Base-by-base conservation (phyloP, 257 asterid genomes). In the Solanum acaule region DNA sequence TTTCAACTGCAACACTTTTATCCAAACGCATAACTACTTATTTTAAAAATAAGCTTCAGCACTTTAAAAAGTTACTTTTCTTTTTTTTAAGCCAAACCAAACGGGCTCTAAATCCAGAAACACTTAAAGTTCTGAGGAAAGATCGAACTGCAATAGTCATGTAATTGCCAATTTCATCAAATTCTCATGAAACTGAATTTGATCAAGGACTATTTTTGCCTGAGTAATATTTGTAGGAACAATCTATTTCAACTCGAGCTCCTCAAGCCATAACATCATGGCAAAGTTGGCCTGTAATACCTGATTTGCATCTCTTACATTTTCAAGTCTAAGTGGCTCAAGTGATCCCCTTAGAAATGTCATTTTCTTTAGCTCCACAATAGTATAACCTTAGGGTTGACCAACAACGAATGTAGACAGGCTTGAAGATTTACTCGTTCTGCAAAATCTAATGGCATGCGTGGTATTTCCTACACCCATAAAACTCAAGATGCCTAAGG, bases 171-270 rank as follows among this genome's bases (percentile, higher is more conserved):
- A 42, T 42, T 42, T 42, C 14, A 42, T 42, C 49, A 42, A 1
- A 42, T 42, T 42, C 2, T 42, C 49, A 42, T 42, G 49, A 42
- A 42, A 42, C 14, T 42, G 49, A 3, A 42, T 11, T 42, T 10
- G 49, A 42, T 42, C 49, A 42, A 42, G 49, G 15, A 42, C 49
- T 12, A 42, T 42, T 12, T 10, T 10, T 42, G 49, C 13, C 49
- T 3, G 15, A 42, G 6, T 46, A 1, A 46, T n/a, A 31, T 49
- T 10, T n/a, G 79, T 79, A 44, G 33, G 27, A 35, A 18, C 52
- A 25, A 33, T 67, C 95, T 92, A 91, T 85, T 91, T 91, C 86
- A 93, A 67, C 88, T 85, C 88, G 14, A 93, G 87, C 52, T 71
- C 86, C 18, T 90, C 87, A n/a, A 92, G 89, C 82, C 84, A 89